Base-by-base conservation (phyloP, 129 eudicot species). In the Logfia minima region DNA sequence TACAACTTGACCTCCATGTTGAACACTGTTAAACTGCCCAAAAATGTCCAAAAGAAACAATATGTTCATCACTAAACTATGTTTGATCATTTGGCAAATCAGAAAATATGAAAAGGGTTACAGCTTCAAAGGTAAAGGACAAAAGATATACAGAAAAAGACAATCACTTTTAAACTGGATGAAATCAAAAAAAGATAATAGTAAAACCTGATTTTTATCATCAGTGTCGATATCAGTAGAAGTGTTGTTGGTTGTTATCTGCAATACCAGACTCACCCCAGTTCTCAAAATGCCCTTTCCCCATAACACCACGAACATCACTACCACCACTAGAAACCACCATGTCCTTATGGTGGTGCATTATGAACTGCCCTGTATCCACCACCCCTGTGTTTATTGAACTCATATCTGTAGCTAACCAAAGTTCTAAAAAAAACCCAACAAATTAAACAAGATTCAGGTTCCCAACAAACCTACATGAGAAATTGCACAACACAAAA, bases 211-310 rank as follows among this genome's bases (percentile, higher is more conserved):
- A 64, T 80, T 89, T 86, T 81, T 94, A 28, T 94, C 97, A 87
- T 94, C 96, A 85, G 92, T 91, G 81, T 90, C 96, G 58, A 90
- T 86, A 88, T 94, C 99, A 74, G 99, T 91, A 16, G 97, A 94
- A 58, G 96, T 87, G 85, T 94, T 89, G 96, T 52, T 91, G 96
- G 90, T 96, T 93, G 73, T 79, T 83, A 80, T 89, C 99, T 75
- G 91, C 97, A 80, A 87, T 75, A 6, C 86, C 97, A 77, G 97
- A 89, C 59, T 90, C 97, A 32, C 85, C 95, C 96, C 98, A 93
- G 72, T 93, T 88, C 71, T 90, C 96, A 77, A 88, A 93, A 65
- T 85, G 84, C 55, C 87, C 96, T 77, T 79, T 87, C 68, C 91
- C 92, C 86, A 88, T 72, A 62, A 69, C 71, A 37, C 85, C 91